Evolutionary conservation across 495 filamentous ascomycete genomes (phyloP).

Genomic region (Viridothelium virens): DNA sequence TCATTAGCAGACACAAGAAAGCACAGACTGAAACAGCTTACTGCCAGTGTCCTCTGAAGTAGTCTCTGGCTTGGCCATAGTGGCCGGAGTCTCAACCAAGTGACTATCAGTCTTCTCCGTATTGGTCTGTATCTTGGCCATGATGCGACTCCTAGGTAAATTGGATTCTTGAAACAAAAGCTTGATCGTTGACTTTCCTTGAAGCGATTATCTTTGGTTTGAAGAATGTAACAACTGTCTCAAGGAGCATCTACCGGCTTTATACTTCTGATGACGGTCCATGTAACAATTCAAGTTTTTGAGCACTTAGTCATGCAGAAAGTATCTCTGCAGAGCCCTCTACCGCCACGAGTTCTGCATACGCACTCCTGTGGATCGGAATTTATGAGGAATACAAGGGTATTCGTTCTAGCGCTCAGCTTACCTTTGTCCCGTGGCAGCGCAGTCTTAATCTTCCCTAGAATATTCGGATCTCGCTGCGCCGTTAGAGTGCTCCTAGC

Average conservation of each 20-base stretch:
- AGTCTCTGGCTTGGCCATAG: background rate
- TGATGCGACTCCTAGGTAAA: too few species aligned
- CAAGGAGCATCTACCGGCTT: background rate
- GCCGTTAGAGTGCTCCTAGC: background rate
- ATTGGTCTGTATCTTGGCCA: too few species aligned
- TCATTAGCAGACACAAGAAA: background rate
- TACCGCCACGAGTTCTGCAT: background rate
- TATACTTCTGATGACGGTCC: background rate
- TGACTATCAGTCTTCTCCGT: too few species aligned
- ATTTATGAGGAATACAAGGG: background rate
- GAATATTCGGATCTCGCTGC: background rate
- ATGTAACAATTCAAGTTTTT: background rate
- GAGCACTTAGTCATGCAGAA: background rate
- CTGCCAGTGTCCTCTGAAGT: background rate
- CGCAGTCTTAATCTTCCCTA: background rate
- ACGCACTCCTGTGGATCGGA: background rate
- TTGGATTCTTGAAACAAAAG: too few species aligned
- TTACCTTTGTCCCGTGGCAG: background rate
- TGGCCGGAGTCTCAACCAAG: background rate
- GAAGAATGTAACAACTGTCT: background rate
- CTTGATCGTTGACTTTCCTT: background rate
- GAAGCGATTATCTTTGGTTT: background rate
- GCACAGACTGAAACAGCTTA: background rate
- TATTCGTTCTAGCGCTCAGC: background rate
- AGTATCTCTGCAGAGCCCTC: background rate